Evolutionary conservation across 2,329 filamentous ascomycete genomes (phyloP).

Genomic region (Nigrospora oryzae): DNA sequence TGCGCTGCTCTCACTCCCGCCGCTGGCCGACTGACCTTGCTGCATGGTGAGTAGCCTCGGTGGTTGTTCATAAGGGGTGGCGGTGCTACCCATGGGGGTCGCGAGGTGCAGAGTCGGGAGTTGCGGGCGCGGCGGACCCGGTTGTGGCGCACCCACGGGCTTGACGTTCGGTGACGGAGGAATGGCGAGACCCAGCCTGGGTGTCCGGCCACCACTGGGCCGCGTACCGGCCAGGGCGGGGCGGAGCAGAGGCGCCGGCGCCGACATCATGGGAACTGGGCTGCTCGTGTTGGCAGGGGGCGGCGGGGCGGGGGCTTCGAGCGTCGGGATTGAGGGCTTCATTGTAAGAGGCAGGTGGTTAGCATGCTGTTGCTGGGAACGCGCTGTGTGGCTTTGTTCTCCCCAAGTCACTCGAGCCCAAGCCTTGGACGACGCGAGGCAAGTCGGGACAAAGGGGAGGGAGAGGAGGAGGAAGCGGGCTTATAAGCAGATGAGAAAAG

Average conservation of each 20-base stretch:
- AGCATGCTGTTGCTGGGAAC: constrained; percentile 7
- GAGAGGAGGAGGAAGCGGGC: too few relatives aligned
- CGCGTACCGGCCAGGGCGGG: constrained; percentile 70
- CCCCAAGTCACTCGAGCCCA: too few relatives aligned
- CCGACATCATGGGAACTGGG: constrained; percentile 54
- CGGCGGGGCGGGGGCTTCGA: constrained; percentile 6
- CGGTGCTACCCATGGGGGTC: constrained; percentile 77
- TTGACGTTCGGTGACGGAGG: constrained; percentile 79
- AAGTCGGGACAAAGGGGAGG: too few relatives aligned
- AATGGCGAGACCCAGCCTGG: constrained; percentile 81
- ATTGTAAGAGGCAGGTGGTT: constrained; percentile 25
- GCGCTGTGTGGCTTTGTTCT: too few relatives aligned
- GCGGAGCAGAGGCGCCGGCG: constrained; percentile 72
- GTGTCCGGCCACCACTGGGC: constrained; percentile 54
- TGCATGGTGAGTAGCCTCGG: constrained; percentile 41
- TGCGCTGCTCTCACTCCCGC: constrained; percentile 70
- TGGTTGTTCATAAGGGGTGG: constrained; percentile 60
- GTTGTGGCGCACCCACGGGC: constrained; percentile 51
- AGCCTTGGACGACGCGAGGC: too few relatives aligned
- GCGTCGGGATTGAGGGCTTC: constrained; percentile 11
- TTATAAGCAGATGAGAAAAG: background rate
- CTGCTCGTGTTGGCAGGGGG: constrained; percentile 24
- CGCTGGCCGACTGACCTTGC: constrained; percentile 60
- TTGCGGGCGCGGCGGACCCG: constrained; percentile 44
- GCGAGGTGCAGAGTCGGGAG: constrained; percentile 77